Evolutionary conservation across 495 filamentous ascomycete genomes (phyloP).

Genomic region (Polyplosphaeria fusca): DNA sequence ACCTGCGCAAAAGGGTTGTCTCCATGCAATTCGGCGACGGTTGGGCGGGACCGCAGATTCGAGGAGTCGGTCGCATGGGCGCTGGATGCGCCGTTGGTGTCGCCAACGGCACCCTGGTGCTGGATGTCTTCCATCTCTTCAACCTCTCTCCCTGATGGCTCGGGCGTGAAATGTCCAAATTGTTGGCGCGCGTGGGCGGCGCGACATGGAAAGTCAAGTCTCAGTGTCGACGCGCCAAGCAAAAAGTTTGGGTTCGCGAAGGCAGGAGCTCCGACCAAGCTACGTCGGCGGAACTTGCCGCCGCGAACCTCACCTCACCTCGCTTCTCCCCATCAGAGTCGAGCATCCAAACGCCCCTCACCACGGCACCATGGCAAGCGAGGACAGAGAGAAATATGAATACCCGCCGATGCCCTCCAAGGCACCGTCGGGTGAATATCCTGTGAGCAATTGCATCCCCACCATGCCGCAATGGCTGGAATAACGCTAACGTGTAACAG

Average conservation of each 20-base stretch:
- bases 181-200: no score
- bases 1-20: conserved; percentile 78
- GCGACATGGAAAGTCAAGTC: no score
- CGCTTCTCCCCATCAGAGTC: conserved; percentile 8
- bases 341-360: conserved; percentile 5
- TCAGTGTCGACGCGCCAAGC: conserved; percentile 23
- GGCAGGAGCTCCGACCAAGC: background rate
- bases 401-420: conserved; percentile 13
- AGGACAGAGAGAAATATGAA: background rate
- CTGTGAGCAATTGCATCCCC: conserved; percentile 22
- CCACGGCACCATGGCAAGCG: conserved; percentile 17
- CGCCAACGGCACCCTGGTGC: background rate
- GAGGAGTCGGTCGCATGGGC: background rate
- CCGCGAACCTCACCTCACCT: conserved; percentile 20
- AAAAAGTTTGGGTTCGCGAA: conserved; percentile 9
- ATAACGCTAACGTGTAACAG: conserved; percentile 49
- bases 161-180: no score
- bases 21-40: conserved; percentile 65
- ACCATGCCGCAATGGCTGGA: conserved; percentile 1
- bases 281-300: conserved; percentile 15
- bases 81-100: conserved; percentile 3
- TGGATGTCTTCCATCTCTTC: conserved; percentile 21
- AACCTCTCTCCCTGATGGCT: conserved; percentile 5
- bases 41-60: conserved; percentile 23
- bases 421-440: conserved; percentile 24